Evolutionary conservation across 2,329 filamentous ascomycete genomes (phyloP).

Genomic region (Colletotrichum cereale): DNA sequence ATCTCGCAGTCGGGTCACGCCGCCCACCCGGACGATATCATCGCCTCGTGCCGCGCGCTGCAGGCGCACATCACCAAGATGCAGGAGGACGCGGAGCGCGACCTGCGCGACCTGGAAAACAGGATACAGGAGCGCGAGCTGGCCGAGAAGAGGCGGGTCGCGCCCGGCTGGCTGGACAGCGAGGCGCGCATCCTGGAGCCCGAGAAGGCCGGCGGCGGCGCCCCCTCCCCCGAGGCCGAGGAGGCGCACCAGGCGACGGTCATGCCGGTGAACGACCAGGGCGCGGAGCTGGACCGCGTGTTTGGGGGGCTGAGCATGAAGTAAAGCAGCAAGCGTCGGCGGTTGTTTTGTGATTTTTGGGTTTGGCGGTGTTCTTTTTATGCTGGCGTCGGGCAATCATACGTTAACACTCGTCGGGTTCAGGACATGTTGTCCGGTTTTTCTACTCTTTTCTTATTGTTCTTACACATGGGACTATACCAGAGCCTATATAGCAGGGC

Average conservation of each 20-base stretch:
- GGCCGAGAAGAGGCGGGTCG: slow-evolving; percentile 82
- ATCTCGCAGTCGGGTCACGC: slow-evolving; percentile 82
- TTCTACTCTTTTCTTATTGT: neutral
- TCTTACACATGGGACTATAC: neutral
- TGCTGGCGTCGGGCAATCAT: slow-evolving; percentile 4
- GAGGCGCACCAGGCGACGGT: slow-evolving; percentile 49
- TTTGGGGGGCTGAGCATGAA: slow-evolving; percentile 63
- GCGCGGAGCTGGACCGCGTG: slow-evolving; percentile 68
- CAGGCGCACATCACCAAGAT: slow-evolving; percentile 80
- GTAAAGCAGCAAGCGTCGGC: slow-evolving; percentile 12
- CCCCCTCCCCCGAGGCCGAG: slow-evolving; percentile 7
- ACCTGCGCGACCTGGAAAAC: slow-evolving; percentile 78
- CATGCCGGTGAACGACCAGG: slow-evolving; percentile 60
- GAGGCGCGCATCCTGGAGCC: slow-evolving; percentile 78
- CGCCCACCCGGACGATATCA: slow-evolving; percentile 88
- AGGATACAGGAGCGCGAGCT: slow-evolving; percentile 74
- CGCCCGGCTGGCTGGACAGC: slow-evolving; percentile 85
- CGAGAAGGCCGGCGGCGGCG: slow-evolving; percentile 58
- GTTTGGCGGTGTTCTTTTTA: neutral
- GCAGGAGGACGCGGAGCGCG: slow-evolving; percentile 74
- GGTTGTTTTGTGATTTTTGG: neutral
- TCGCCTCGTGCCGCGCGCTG: slow-evolving; percentile 83
- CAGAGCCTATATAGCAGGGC: neutral
- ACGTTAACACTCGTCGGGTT: too few species aligned
- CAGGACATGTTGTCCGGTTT: neutral